These are phyloP conservation scores for Lentinus brumalis DNA, from an alignment of 768 basidiomycete genomes.

Conservation along the genomic window DNA sequence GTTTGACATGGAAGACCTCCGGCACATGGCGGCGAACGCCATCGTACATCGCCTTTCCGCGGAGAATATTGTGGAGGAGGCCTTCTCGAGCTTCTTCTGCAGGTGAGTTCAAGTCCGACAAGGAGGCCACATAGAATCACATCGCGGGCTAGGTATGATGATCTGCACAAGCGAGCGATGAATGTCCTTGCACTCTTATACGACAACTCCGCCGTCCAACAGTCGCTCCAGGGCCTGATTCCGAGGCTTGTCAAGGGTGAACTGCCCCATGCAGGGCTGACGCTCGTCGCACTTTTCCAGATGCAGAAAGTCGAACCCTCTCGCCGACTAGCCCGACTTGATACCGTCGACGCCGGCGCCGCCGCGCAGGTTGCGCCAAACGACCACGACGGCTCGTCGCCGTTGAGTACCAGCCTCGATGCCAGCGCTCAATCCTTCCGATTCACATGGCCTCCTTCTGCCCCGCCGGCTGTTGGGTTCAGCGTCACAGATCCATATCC, in stretches of 20 bases:
- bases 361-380: no score
- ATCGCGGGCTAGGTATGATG: not conserved
- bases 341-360: no score
- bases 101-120: not conserved
- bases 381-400: no score
- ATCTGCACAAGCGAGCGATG: not conserved
- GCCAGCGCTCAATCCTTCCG: no score
- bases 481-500: no score
- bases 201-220: not conserved
- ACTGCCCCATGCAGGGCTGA: not conserved
- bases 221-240: not conserved
- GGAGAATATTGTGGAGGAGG: not conserved
- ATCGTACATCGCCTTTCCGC: not conserved
- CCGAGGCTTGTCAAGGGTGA: not conserved
- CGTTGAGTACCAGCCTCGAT: no score
- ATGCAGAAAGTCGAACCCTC: not conserved
- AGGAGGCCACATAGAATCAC: not conserved
- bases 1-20: not conserved
- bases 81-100: not conserved
- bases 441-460: no score
- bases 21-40: not conserved
- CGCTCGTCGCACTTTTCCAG: not conserved
- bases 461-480: no score
- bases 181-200: not conserved
- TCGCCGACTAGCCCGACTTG: no score